These are phyloP conservation scores for Rhynchosporium graminicola DNA, from an alignment of 2,329 filamentous ascomycete species.

Conservation along the genomic window DNA sequence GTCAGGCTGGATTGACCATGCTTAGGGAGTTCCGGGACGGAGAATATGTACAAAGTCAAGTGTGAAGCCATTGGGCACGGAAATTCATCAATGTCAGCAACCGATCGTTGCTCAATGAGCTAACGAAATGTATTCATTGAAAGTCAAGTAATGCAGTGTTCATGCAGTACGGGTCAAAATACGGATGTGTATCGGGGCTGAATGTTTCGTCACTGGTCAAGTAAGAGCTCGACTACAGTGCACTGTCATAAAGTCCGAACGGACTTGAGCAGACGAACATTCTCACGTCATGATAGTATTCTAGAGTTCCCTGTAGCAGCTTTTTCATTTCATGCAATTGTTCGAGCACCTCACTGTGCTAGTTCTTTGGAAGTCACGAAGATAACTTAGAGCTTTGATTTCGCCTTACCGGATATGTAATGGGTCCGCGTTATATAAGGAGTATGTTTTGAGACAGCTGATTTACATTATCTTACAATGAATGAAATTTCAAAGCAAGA, in stretches of 20 bases:
- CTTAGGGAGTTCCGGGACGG: constrained; percentile 9
- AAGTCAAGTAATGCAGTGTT: background rate
- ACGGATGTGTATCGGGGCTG: background rate
- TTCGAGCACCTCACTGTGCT: too few relatives aligned
- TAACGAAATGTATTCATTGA: background rate
- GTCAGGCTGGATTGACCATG: constrained; percentile 5
- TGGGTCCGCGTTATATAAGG: background rate
- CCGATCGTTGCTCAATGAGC: background rate
- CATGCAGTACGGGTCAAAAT: background rate
- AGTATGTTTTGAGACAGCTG: background rate
- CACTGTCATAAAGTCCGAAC: too few relatives aligned
- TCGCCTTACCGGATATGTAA: too few relatives aligned
- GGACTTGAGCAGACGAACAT: too few relatives aligned
- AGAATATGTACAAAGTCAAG: constrained; percentile 29
- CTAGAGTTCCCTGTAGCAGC: too few relatives aligned
- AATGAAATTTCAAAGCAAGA: constrained; percentile 2
- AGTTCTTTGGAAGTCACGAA: too few relatives aligned
- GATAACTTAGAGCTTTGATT: too few relatives aligned
- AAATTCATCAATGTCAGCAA: background rate
- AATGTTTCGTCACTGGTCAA: too few relatives aligned
- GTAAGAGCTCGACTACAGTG: too few relatives aligned
- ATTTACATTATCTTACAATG: constrained; percentile 28
- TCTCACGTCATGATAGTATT: too few relatives aligned
- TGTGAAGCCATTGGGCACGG: background rate
- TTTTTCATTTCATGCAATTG: too few relatives aligned